phyloP scores from a whole-genome alignment of 2,329 filamentous ascomycete genomes.

The Colletotrichum sp. region DNA sequence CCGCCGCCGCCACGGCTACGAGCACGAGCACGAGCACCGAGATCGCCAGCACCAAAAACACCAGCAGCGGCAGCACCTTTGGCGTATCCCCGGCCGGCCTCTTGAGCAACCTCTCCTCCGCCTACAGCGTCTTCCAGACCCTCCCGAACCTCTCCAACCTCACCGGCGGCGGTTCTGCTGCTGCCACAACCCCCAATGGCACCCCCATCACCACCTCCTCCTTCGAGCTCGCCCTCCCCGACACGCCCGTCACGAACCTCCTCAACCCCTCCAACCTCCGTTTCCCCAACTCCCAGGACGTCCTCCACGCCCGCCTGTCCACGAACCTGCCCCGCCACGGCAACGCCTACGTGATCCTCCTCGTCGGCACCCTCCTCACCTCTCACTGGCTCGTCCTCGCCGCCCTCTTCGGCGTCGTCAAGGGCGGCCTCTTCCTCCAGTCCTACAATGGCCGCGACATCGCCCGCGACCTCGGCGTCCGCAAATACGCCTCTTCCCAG shows the following conservation, averaged over 20 bases:
- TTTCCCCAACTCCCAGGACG: slow-evolving; percentile 4
- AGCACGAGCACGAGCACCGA: neutral
- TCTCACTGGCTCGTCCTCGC: slow-evolving; percentile 17
- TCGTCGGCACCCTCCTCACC: slow-evolving; percentile 15
- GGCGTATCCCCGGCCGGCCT: neutral
- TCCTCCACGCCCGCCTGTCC: slow-evolving; percentile 11
- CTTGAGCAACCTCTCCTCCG: slow-evolving; percentile 8
- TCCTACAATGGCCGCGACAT: slow-evolving; percentile 17
- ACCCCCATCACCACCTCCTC: neutral
- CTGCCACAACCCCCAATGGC: neutral
- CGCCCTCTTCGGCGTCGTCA: slow-evolving; percentile 15
- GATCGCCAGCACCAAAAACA: neutral
- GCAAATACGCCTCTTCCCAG: slow-evolving; percentile 13
- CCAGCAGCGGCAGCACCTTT: neutral
- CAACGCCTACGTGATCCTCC: slow-evolving; percentile 18
- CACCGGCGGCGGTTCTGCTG: neutral
- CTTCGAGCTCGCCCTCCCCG: slow-evolving; percentile 6
- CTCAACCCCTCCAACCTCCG: slow-evolving; percentile 15
- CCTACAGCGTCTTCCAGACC: slow-evolving; percentile 8
- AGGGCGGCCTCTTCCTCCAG: slow-evolving; percentile 14
- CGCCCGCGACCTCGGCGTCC: slow-evolving; percentile 17
- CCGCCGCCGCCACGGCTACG: neutral
- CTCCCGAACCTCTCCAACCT: slow-evolving; percentile 8
- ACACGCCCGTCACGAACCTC: slow-evolving; percentile 18
- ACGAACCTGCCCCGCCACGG: slow-evolving; percentile 15